A percentile compares a stretch with the other conserved stretches of the same genome.
These are phyloP conservation scores for Pichia sp. DNA, from an alignment of 1,139 yeast species.

Conservation along the genomic window DNA sequence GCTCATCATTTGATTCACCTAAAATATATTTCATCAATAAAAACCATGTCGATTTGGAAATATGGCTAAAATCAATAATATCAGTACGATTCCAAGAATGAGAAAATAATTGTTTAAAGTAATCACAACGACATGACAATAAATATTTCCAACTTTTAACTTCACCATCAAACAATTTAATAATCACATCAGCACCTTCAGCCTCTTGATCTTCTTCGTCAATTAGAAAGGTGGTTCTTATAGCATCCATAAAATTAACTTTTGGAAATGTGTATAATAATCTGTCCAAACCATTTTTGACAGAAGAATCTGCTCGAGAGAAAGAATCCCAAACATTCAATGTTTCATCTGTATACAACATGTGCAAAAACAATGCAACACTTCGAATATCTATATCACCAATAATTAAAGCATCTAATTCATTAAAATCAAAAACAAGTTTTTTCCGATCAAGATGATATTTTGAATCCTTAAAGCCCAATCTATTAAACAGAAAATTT, in stretches of 20 bases:
- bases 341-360: conserved; percentile 41
- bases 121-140: conserved; percentile 52
- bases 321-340: conserved; percentile 37
- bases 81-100: conserved; percentile 43
- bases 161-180: conserved; percentile 39
- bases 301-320: conserved; percentile 16
- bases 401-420: conserved; percentile 10
- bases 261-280: conserved; percentile 11
- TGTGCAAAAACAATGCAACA: conserved; percentile 36
- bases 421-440: conserved; percentile 9
- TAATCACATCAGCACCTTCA: conserved; percentile 19
- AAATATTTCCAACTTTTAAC: conserved; percentile 44
- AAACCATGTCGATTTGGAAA: conserved; percentile 41
- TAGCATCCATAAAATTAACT: conserved; percentile 1
- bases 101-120: conserved; percentile 56
- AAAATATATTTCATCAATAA: conserved; percentile 52
- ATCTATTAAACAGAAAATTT: conserved; percentile 18
- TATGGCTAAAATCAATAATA: conserved; percentile 36
- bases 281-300: conserved; percentile 20
- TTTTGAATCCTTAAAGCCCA: conserved; percentile 3
- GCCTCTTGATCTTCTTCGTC: not conserved
- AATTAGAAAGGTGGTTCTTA: conserved; percentile 1
- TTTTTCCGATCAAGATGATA: conserved; percentile 14
- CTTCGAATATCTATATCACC: conserved; percentile 27
- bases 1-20: conserved; percentile 34